Percentiles rank a stretch among this genome's conserved stretches.
Evolutionary conservation across 2,329 filamentous ascomycete species (phyloP).

Genomic region (Celoporthe dispersa): DNA sequence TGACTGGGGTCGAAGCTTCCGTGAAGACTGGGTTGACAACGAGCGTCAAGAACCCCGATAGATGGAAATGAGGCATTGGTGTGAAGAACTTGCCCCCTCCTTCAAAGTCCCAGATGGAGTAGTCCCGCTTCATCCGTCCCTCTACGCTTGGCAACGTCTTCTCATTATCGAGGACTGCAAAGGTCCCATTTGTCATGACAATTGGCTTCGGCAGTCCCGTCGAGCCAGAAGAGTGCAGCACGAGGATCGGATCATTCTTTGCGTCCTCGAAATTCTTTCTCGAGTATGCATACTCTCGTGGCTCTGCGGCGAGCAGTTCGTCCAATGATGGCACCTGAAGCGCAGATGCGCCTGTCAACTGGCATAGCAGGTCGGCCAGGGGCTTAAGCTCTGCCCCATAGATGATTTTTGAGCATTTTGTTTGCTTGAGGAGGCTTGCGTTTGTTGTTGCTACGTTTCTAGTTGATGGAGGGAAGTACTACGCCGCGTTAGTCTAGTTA

Average conservation of each 20-base stretch:
- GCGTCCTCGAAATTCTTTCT: neutral
- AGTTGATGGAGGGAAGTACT: neutral
- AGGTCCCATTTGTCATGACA: neutral
- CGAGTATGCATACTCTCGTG: neutral
- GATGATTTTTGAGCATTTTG: neutral
- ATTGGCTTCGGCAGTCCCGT: neutral
- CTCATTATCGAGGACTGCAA: neutral
- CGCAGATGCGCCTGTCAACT: neutral
- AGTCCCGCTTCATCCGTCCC: neutral
- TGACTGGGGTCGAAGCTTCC: neutral
- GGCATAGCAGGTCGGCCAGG: neutral
- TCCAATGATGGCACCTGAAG: neutral
- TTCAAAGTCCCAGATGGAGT: neutral
- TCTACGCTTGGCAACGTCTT: neutral
- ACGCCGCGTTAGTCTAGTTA: neutral
- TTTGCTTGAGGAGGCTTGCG: neutral
- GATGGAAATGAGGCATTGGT: neutral
- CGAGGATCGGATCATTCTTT: neutral
- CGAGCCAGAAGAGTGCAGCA: neutral
- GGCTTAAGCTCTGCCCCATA: neutral
- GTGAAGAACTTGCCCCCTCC: neutral
- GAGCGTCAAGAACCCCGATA: neutral
- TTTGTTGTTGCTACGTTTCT: neutral
- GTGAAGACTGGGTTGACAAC: neutral
- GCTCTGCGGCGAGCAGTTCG: neutral